These are phyloP conservation scores for Leishmania amazonensis DNA, from an alignment of 208 protist genomes.

Conservation along the genomic window DNA sequence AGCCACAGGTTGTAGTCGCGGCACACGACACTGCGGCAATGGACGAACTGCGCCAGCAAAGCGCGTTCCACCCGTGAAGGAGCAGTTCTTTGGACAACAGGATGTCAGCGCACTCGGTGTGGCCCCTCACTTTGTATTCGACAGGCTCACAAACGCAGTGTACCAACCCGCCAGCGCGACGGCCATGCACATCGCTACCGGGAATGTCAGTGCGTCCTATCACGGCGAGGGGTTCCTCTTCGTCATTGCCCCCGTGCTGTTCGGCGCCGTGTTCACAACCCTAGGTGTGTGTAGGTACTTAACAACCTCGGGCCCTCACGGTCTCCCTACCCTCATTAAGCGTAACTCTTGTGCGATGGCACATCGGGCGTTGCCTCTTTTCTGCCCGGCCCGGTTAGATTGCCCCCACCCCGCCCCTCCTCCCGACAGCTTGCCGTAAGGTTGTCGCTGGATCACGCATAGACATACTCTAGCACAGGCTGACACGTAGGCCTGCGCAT, in stretches of 20 bases:
- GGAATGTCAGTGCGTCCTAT: constrained; percentile 54
- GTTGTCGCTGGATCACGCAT: not conserved
- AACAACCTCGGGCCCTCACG: constrained; percentile 61
- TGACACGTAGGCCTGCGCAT: not conserved
- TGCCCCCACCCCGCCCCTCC: not conserved
- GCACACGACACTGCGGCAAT: constrained; percentile 68
- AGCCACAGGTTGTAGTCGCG: constrained; percentile 59
- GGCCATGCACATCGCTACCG: constrained; percentile 50
- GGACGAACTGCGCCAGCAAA: constrained; percentile 47
- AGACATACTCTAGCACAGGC: not conserved
- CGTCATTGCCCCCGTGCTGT: constrained; percentile 50
- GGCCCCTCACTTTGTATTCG: constrained; percentile 52
- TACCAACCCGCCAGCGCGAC: constrained; percentile 71
- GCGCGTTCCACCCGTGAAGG: constrained; percentile 50
- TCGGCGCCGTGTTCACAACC: constrained; percentile 42
- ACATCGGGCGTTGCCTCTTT: not conserved
- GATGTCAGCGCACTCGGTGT: constrained; percentile 64
- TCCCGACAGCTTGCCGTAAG: not conserved
- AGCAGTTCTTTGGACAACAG: constrained; percentile 55
- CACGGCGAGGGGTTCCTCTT: constrained; percentile 71
- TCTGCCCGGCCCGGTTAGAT: not conserved
- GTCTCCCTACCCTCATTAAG: constrained; percentile 70
- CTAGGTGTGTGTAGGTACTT: constrained; percentile 49
- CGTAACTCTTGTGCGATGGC: constrained; percentile 23
- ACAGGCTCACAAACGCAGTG: constrained; percentile 69